Evolutionary conservation across 2,329 filamentous ascomycete genomes (phyloP), one percentile per base, ranked within the genome.

Genomic region (Fusarium sambucinum): DNA sequence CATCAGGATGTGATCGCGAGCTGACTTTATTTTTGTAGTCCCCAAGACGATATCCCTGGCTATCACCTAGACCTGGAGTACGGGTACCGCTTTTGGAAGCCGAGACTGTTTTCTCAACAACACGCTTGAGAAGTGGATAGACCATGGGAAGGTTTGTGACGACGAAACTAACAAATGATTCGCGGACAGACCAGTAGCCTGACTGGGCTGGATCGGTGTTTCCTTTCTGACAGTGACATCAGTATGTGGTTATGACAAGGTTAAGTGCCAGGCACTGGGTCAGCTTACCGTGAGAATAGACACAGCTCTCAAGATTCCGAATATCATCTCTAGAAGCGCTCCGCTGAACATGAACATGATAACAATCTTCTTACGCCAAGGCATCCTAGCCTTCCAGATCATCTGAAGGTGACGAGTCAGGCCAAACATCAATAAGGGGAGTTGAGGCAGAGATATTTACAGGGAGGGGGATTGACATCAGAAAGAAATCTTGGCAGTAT

Each of bases 311-410:
- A 51, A 27, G 23, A 51, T 51, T 2, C 47, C 47, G 2, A 51
- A 51, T 7, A 51, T 19, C 47, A 51, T 51, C n/a, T 51, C 47
- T 17, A 51, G 19, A 1, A 51, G 33, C 17, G 47, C 47, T 5
- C 47, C 47, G 4, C 47, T 51, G 23, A 51, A 51, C 47, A 51
- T 51, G n/a, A 51, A 40, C 47, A 51, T 51, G 23, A 51, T 51
- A 3, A 51, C 47, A 9, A 40, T 10, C 47, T 51, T 51, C 47
- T 51, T 51, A n/a, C 47, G 47, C 47, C 47, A 51, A 0, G 47
- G 47, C 47, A 51, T 51, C 7, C 47, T 40, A 3, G 47, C 47
- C n/a, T 40, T 51, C 47, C 47, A 51, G 6, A 51, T 51, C 47
- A 51, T 51, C 47, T 48, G 8, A 5, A 14, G 2, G 4, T 6